These are phyloP conservation scores for Paraurostyla sp. DNA, from an alignment of 73 alveolate genomes.

Conservation along the genomic window DNA sequence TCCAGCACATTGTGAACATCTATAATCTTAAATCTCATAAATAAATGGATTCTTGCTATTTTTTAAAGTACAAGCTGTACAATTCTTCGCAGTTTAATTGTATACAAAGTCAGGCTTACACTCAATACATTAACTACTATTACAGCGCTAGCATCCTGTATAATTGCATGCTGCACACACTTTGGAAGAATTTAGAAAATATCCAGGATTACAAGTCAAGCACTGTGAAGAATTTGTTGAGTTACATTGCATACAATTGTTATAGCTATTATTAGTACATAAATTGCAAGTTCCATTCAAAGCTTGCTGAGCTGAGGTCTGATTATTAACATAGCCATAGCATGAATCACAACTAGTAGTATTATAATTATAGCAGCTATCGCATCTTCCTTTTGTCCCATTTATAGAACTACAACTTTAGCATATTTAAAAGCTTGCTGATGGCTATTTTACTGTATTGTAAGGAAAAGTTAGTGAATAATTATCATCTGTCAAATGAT, in stretches of 20 bases:
- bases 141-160: constrained; percentile 11
- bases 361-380: constrained; percentile 7
- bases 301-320: neutral
- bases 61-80: neutral
- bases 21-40: constrained; percentile 29
- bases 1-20: constrained; percentile 42
- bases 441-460: neutral
- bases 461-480: constrained; percentile 11
- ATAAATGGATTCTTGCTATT: neutral
- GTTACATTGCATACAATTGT: constrained; percentile 45
- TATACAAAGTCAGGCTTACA: neutral
- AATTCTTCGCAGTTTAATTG: neutral
- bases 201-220: constrained; percentile 47
- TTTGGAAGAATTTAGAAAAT: constrained; percentile 27
- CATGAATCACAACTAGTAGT: constrained; percentile 32
- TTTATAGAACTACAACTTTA: neutral
- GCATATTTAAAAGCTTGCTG: constrained; percentile 14
- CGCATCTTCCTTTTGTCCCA: constrained; percentile 30
- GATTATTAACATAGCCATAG: constrained; percentile 40
- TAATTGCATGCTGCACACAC: neutral
- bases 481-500: neutral
- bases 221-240: constrained; percentile 3
- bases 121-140: constrained; percentile 4
- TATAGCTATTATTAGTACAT: constrained; percentile 10
- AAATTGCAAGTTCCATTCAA: neutral